Evolutionary conservation across 2,329 filamentous ascomycete genomes (phyloP), one percentile per base, ranked within the genome.

Genomic region (Diaporthe caulivora): DNA sequence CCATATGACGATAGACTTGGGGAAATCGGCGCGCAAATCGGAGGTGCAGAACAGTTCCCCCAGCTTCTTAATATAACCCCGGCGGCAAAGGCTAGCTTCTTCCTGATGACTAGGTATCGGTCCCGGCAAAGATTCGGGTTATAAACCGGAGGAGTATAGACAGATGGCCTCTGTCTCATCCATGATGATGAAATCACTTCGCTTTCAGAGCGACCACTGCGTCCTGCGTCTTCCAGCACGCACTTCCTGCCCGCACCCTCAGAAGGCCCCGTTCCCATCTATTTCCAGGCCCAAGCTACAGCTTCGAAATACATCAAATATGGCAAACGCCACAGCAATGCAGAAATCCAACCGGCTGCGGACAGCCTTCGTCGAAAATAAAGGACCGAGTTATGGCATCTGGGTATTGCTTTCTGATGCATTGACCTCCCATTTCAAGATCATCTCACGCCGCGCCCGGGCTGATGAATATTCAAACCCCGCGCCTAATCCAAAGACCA

Each of bases 381-480:
- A 81, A 68, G 81, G 82, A 31, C 82, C 87, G 8, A 86, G 88
- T 64, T 84, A 91, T 76, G 90, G 90, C 4, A 84, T 88, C 70
- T 92, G 90, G 90, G 62, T 65, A 65, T 9, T 51, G 21, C 31
- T 37, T 26, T 49, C 29, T 44, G 29, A 51, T 34, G n/a, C 21
- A 51, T 10, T 15, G 21, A 24, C 42, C 15, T 24, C 11, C 5
- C 26, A 4, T 24, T 26, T 13, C 29, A 21, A 24, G 8, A 17
- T 49, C 6, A 17, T 31, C 31, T 47, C 42, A 49, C 26, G 1
- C 42, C 4, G 1, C 60, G 42, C 21, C 21, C 11, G 26, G 11
- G 40, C n/a, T 49, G 58, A 3, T 24, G 5, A 4, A n/a, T 26
- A n/a, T 13, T n/a, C 51, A 10, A 13, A 18, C 3, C 13, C 24